Conservation (phyloP, 129 eudicot genomes). For the Flaveria trinervia region DNA sequence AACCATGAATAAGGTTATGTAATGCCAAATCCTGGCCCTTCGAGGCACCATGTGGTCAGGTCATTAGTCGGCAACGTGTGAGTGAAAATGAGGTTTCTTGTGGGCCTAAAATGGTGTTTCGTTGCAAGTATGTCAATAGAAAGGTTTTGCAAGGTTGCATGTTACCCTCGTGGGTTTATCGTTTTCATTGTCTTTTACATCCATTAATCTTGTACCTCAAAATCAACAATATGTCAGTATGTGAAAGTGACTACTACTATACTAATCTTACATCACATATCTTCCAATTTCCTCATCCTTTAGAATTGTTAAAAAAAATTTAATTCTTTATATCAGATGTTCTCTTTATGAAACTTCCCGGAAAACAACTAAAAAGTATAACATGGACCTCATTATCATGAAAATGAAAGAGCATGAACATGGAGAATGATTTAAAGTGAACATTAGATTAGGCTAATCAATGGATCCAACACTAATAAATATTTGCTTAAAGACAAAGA, state of each 20-base stretch:
- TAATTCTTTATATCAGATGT: not conserved
- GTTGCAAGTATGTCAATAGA: slow-evolving; percentile 31
- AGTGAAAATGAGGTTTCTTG: slow-evolving; percentile 36
- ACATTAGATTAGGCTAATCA: slow-evolving; percentile 20
- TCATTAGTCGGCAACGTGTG: slow-evolving; percentile 50
- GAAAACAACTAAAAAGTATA: slow-evolving; percentile 13
- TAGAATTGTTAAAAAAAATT: no score
- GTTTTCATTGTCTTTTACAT: slow-evolving; percentile 44
- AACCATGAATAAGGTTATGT: slow-evolving; percentile 20
- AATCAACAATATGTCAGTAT: slow-evolving; percentile 45
- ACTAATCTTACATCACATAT: slow-evolving; percentile 28
- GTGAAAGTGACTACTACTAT: slow-evolving; percentile 48
- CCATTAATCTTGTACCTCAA: slow-evolving; percentile 40
- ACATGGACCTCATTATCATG: slow-evolving; percentile 22
- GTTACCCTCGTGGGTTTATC: slow-evolving; percentile 80
- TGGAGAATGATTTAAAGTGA: slow-evolving; percentile 25
- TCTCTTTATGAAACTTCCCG: not conserved
- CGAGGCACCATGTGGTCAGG: slow-evolving; percentile 64
- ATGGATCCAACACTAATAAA: slow-evolving; percentile 24
- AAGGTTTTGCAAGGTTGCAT: slow-evolving; percentile 52
- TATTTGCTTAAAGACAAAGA: slow-evolving; percentile 42
- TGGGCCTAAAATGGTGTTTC: slow-evolving; percentile 41
- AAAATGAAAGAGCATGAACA: slow-evolving; percentile 4
- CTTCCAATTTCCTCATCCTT: slow-evolving; percentile 13
- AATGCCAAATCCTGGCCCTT: slow-evolving; percentile 34